Evolutionary conservation across 192 early-diverging fungal species (phyloP), one percentile per base, ranked within the genome.

Genomic region (Coemansia sp.): DNA sequence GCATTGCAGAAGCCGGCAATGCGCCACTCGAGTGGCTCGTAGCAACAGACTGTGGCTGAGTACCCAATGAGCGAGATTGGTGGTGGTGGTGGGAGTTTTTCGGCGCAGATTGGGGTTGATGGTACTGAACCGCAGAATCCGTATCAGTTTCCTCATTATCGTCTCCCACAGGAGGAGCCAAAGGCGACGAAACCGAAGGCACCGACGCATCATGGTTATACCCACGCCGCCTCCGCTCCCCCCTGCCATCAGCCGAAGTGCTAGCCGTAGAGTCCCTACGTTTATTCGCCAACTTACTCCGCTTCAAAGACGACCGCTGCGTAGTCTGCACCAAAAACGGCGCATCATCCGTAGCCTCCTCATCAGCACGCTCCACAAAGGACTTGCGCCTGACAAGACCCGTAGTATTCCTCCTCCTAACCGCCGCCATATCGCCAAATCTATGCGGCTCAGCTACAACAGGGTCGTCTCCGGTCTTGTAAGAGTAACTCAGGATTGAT

Each of bases 221-320:
- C 43, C 65, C 60, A 11, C 73, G 22, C 33, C 69, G 57, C 34
- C 66, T 67, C 49, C 74, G 20, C 43, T 57, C 39, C 20, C 71
- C 67, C 7, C 73, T 62, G 40, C 64, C 27, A 50, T 60, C 7
- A 16, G 5, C 38, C 40, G 50, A 34, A 15, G 44, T 50, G 47
- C 76, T 73, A 13, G 76, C 76, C 0, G 80, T 78, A 15, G 84
- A 86, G 70, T 86, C 84, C 11, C 80, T 65, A 13, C 85, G 72
- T 60, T 83, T 79, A 34, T 82, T 83, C 12, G 85, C 73, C 72
- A 79, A 74, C 63, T 83, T 79, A 62, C 78, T 86, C 57, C 85
- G 77, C 72, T 86, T 83, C 18, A 86, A 65, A 53, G 80, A 79
- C 33, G 85, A 80, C 57, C 73, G 55, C 64, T 76, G 76, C 43